Conservation (phyloP, 2,329 filamentous ascomycete species). For the Aureobasidium sp. region DNA sequence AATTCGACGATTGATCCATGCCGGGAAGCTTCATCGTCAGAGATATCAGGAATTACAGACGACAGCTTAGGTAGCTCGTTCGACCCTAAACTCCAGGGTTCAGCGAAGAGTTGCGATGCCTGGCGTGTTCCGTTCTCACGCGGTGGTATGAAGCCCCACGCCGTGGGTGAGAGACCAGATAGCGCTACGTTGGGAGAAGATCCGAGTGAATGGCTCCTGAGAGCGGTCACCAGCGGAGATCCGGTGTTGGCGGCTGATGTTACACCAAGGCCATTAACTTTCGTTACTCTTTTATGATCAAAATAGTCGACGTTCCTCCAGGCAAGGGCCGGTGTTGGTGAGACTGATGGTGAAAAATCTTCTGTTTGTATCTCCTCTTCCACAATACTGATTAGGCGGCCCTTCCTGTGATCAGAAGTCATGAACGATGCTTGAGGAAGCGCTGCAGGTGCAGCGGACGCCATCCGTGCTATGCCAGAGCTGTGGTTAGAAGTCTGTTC, state of each 20-base stretch:
- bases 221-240: neutral
- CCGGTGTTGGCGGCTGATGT: neutral
- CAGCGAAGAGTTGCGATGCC: neutral
- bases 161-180: neutral
- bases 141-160: neutral
- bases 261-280: neutral
- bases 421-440: neutral
- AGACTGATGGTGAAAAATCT: neutral
- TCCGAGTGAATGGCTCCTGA: neutral
- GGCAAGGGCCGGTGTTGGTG: neutral
- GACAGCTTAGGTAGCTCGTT: neutral
- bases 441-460: neutral
- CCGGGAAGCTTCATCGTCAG: neutral
- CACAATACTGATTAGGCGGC: neutral
- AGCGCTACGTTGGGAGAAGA: neutral
- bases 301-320: slow-evolving; percentile 9
- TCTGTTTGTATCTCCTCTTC: neutral
- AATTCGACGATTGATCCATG: neutral
- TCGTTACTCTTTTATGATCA: neutral
- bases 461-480: slow-evolving; percentile 2
- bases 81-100: neutral
- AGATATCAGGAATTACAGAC: slow-evolving; percentile 3
- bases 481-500: neutral
- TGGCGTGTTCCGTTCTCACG: neutral
- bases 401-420: neutral